phyloP scores from a whole-genome alignment of 352 stramenopile genomes.

The Globisporangium takayamanum region DNA sequence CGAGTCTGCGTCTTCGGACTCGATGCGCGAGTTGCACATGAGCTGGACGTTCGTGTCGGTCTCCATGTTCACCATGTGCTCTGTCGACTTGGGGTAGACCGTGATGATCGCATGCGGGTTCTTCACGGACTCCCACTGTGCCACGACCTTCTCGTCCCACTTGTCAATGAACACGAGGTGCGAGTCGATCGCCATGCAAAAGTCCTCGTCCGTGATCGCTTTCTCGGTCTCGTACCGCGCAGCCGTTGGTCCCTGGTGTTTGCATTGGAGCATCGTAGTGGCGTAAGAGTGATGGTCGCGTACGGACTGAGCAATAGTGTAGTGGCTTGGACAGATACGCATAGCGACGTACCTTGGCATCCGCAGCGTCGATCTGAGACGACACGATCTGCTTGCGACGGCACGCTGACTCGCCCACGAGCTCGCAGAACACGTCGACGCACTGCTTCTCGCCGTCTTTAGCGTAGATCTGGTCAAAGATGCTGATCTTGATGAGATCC shows the following conservation, averaged over 20 bases:
- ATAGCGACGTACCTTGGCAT: slow-evolving; percentile 42
- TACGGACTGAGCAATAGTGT: too few species aligned
- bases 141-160: slow-evolving; percentile 74
- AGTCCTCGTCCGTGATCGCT: slow-evolving; percentile 70
- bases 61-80: slow-evolving; percentile 45
- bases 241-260: slow-evolving; percentile 47
- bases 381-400: slow-evolving; percentile 60
- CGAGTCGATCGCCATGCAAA: slow-evolving; percentile 78
- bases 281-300: too few species aligned
- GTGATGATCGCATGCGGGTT: slow-evolving; percentile 79
- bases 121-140: slow-evolving; percentile 60
- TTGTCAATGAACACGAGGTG: slow-evolving; percentile 67
- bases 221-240: slow-evolving; percentile 74
- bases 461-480: slow-evolving; percentile 38
- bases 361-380: slow-evolving; percentile 56
- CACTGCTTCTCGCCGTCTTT: slow-evolving; percentile 58
- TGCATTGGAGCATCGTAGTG: background rate
- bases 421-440: slow-evolving; percentile 57
- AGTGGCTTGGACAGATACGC: background rate
- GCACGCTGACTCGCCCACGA: slow-evolving; percentile 55
- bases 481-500: slow-evolving; percentile 16
- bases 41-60: slow-evolving; percentile 59
- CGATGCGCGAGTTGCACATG: slow-evolving; percentile 76
- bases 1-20: slow-evolving; percentile 53
- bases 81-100: slow-evolving; percentile 73